Conservation (phyloP, 441 rosid genomes). For the Biscutella auriculata region DNA sequence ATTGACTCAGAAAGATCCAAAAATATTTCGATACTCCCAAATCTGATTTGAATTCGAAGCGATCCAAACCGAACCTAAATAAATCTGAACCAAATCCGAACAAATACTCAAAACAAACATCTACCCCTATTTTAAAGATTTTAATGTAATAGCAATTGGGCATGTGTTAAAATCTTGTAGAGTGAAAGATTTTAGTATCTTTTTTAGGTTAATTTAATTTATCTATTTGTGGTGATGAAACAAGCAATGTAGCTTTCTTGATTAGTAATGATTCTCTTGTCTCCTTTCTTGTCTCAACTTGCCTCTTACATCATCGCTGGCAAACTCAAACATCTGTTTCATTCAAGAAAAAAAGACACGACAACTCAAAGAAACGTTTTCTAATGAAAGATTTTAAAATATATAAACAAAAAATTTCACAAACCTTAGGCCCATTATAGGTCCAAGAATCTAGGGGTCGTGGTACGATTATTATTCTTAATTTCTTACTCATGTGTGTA, state of each 20-base stretch:
- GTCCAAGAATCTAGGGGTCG: constrained; percentile 21
- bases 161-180: constrained; percentile 14
- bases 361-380: constrained; percentile 12
- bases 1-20: too few species aligned
- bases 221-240: constrained; percentile 13
- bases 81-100: too few species aligned
- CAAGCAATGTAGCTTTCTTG: constrained; percentile 15
- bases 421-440: not conserved
- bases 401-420: not conserved
- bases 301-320: constrained; percentile 8
- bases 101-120: too few species aligned
- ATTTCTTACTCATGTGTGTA: constrained; percentile 15
- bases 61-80: too few species aligned
- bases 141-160: constrained; percentile 5
- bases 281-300: constrained; percentile 11
- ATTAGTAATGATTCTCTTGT: constrained; percentile 15
- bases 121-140: too few species aligned
- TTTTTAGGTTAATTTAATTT: not conserved
- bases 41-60: too few species aligned
- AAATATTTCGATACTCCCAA: too few species aligned
- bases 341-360: not conserved
- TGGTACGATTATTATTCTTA: constrained; percentile 22
- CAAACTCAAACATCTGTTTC: constrained; percentile 17
- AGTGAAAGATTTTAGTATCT: not conserved
- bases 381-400: constrained; percentile 4